Evolutionary conservation across 495 filamentous ascomycete species (phyloP).

Genomic region (Echria macrotheca): DNA sequence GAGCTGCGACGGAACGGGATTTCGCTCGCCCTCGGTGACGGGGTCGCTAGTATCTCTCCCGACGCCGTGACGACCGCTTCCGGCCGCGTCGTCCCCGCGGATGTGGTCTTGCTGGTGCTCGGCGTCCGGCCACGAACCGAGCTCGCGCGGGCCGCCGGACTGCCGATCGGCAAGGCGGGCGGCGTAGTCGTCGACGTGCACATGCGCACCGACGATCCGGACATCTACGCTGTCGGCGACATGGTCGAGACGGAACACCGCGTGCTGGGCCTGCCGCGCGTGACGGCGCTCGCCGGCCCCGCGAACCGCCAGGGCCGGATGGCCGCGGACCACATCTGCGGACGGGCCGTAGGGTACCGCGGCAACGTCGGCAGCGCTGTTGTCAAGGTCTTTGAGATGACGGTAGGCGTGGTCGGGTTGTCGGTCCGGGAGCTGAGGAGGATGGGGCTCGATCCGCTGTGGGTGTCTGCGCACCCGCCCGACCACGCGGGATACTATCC

Average conservation of each 20-base stretch:
- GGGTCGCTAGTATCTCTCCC: slow-evolving; percentile 4
- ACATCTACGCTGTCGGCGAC: slow-evolving; percentile 33
- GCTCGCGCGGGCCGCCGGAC: slow-evolving; percentile 20
- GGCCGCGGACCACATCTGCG: slow-evolving; percentile 29
- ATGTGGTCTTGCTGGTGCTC: slow-evolving; percentile 21
- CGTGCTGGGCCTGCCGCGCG: slow-evolving; percentile 6
- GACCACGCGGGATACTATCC: slow-evolving; percentile 32
- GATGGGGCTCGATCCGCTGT: slow-evolving; percentile 10
- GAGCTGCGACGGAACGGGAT: slow-evolving; percentile 23
- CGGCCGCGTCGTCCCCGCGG: slow-evolving; percentile 5
- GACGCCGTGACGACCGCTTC: neutral
- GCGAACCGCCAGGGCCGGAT: slow-evolving; percentile 31
- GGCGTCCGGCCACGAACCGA: slow-evolving; percentile 22
- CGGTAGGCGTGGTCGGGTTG: slow-evolving; percentile 21
- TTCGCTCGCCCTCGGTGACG: slow-evolving; percentile 15
- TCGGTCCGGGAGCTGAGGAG: slow-evolving; percentile 10
- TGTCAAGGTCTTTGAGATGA: slow-evolving; percentile 25
- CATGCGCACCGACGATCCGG: slow-evolving; percentile 30
- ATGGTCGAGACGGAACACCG: slow-evolving; percentile 28
- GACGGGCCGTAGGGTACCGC: slow-evolving; percentile 16
- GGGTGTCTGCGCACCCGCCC: slow-evolving; percentile 30
- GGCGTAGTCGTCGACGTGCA: slow-evolving; percentile 20
- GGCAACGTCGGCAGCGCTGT: slow-evolving; percentile 25
- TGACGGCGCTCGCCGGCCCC: slow-evolving; percentile 28
- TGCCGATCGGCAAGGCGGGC: slow-evolving; percentile 20